phyloP scores from a whole-genome alignment of 176 grass and related monocot species.

The Tillandsia leiboldiana region DNA sequence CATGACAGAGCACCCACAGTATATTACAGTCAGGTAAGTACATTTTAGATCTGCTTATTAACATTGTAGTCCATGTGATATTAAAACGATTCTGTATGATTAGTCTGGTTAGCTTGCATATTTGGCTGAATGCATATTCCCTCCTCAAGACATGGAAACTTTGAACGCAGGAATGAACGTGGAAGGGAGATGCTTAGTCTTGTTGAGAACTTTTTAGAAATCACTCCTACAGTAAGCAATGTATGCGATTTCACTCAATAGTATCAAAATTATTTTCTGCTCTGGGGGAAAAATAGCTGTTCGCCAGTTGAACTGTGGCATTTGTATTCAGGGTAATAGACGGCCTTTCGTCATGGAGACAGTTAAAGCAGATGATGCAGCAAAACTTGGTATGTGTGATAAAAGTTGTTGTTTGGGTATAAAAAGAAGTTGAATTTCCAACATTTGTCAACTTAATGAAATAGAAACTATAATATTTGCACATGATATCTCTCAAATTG shows the following conservation, averaged over 20 bases:
- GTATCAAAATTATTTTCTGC: neutral
- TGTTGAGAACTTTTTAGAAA: constrained; percentile 62
- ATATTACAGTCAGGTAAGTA: constrained; percentile 85
- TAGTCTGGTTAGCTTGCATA: neutral
- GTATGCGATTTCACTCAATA: constrained; percentile 22
- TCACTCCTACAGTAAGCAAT: constrained; percentile 66
- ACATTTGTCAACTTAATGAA: neutral
- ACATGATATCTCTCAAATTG: constrained; percentile 13
- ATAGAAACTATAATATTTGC: neutral
- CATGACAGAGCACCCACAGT: constrained; percentile 93
- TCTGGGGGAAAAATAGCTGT: neutral
- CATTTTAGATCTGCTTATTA: too few relatives aligned
- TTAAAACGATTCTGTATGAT: too few relatives aligned
- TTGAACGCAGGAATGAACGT: constrained; percentile 52
- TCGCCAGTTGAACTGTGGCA: neutral
- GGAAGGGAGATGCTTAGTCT: constrained; percentile 83
- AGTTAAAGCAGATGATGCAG: constrained; percentile 85
- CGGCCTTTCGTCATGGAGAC: constrained; percentile 90
- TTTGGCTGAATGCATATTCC: neutral
- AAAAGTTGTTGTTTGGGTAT: too few relatives aligned
- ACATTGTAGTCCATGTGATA: too few relatives aligned
- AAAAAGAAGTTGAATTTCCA: neutral
- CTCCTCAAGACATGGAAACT: neutral
- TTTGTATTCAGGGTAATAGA: constrained; percentile 48
- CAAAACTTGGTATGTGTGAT: constrained; percentile 53